These are phyloP conservation scores for Coprinellus micaceus DNA, from an alignment of 768 basidiomycete species.

Conservation along the genomic window DNA sequence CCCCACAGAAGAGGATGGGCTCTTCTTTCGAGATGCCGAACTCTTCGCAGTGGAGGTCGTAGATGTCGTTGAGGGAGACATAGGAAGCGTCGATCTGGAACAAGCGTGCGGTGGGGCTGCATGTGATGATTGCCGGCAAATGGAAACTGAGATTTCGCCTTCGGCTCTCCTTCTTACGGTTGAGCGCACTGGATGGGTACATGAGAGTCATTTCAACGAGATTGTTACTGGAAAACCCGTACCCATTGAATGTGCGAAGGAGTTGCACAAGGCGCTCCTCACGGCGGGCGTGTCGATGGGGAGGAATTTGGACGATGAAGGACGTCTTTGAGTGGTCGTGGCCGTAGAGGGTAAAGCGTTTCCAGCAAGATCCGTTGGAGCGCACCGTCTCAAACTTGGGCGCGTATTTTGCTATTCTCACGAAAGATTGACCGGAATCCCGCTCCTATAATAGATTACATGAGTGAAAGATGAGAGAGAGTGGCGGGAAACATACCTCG, in stretches of 20 bases:
- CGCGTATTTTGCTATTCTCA: slow-evolving; percentile 86
- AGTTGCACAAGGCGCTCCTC: slow-evolving; percentile 92
- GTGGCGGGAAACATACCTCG: too few relatives aligned
- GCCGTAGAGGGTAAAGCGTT: slow-evolving; percentile 87
- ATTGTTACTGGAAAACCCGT: slow-evolving; percentile 16
- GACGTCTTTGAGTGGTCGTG: slow-evolving; percentile 85
- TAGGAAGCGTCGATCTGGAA: slow-evolving; percentile 92
- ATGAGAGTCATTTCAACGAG: background rate
- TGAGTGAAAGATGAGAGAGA: too few relatives aligned
- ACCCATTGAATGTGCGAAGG: slow-evolving; percentile 94
- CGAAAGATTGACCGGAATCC: slow-evolving; percentile 88
- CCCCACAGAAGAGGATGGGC: slow-evolving; percentile 78
- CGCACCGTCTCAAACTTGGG: slow-evolving; percentile 89
- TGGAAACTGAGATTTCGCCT: slow-evolving; percentile 92
- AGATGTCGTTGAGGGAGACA: slow-evolving; percentile 87
- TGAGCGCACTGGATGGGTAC: slow-evolving; percentile 56
- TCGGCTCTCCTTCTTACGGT: slow-evolving; percentile 86
- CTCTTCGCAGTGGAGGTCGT: slow-evolving; percentile 82
- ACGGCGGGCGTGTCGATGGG: slow-evolving; percentile 78
- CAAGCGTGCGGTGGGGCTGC: slow-evolving; percentile 77
- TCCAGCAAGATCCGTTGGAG: slow-evolving; percentile 81
- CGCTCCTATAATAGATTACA: slow-evolving; percentile 88
- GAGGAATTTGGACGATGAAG: slow-evolving; percentile 89
- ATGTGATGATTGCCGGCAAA: slow-evolving; percentile 81
- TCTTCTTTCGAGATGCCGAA: slow-evolving; percentile 80